Evolutionary conservation across 176 grass and related monocot genomes (phyloP).

Genomic region (Themeda triandra): DNA sequence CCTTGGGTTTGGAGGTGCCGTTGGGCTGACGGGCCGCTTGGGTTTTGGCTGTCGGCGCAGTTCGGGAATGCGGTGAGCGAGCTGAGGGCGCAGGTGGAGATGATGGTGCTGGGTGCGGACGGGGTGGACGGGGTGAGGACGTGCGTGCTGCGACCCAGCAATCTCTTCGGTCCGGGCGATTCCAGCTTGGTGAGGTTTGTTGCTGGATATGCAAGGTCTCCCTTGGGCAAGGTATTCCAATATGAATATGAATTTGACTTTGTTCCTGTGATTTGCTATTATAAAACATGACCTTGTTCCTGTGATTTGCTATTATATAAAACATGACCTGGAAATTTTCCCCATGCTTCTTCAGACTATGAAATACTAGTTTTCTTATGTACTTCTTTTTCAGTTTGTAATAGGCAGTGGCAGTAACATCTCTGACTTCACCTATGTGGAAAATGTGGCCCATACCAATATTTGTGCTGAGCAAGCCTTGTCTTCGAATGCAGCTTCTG

Average conservation of each 20-base stretch:
- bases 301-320: not conserved
- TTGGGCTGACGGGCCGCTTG: not conserved
- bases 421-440: slow-evolving; percentile 70
- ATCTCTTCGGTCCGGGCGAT: slow-evolving; percentile 78
- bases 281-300: too few species aligned
- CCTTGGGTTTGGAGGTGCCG: not conserved
- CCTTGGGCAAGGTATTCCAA: slow-evolving; percentile 62
- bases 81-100: slow-evolving; percentile 81
- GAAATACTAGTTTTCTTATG: slow-evolving; percentile 28
- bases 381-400: slow-evolving; percentile 57
- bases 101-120: slow-evolving; percentile 71
- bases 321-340: not conserved
- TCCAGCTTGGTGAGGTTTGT: slow-evolving; percentile 55
- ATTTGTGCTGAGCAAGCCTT: slow-evolving; percentile 66
- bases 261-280: too few species aligned
- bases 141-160: slow-evolving; percentile 72
- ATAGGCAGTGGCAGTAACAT: slow-evolving; percentile 58
- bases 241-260: too few species aligned
- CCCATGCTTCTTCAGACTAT: not conserved
- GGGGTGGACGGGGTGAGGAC: slow-evolving; percentile 60
- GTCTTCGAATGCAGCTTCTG: slow-evolving; percentile 36
- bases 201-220: slow-evolving; percentile 51
- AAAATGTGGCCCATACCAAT: slow-evolving; percentile 73
- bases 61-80: slow-evolving; percentile 55
- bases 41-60: slow-evolving; percentile 37